Evolutionary conservation across 2,329 filamentous ascomycete genomes (phyloP), one percentile per base, ranked within the genome.

Genomic region (Penicillium sp.): DNA sequence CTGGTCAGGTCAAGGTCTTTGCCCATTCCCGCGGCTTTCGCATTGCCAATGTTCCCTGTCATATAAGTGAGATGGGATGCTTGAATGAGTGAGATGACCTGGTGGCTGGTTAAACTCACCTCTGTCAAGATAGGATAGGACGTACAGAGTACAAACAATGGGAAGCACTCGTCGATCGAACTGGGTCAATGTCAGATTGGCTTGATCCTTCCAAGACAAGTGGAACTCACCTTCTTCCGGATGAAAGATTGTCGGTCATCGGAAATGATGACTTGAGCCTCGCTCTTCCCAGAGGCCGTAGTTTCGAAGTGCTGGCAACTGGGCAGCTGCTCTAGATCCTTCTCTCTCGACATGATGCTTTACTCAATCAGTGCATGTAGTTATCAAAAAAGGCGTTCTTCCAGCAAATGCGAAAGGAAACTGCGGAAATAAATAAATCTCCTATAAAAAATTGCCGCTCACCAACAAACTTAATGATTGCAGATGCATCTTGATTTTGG

Each of bases 121-220:
- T 54, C 61, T 29, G 42, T 65, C 62, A 3, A 65, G 47, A 24
- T 65, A 65, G 0, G 62, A 63, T 2, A 65, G 43, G 9, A 64
- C 52, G 24, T 64, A 65, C 2, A 65, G 56, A 33, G 56, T 56
- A 36, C 62, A 64, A 15, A 65, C 59, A 16, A 65, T 54, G 2
- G 63, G 63, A 12, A 64, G 43, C 5, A 65, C 49, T 3, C 49
- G 57, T 3, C 54, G 53, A 33, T 64, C 62, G 36, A 64, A 62
- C 62, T 64, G 16, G 21, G 12, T 28, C n/a, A n/a, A 9, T 12
- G 16, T 24, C 12, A 24, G 4, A 31, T 33, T 12, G 15, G 16
- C 16, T 31, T 18, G 3, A 12, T 42, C 13, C 13, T 24, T 23
- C 2, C 16, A 18, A 10, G 16, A 36, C 38, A 12, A 24, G 31